These are phyloP conservation scores for Magnolia changhungtana DNA, from an alignment of 164 flowering plant genomes.

Conservation along the genomic window DNA sequence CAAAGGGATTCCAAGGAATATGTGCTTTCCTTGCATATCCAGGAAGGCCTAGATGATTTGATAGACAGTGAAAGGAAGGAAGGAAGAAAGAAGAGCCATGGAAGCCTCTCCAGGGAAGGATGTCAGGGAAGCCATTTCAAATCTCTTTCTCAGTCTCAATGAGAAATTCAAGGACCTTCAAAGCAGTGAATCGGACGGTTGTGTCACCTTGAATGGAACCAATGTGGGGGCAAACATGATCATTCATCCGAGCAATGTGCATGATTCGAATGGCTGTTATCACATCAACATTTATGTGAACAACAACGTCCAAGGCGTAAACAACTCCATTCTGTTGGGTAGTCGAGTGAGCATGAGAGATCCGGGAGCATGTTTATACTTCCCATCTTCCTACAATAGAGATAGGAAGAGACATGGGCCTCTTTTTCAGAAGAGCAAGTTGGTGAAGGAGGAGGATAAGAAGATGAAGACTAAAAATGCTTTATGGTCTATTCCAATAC, in stretches of 20 bases:
- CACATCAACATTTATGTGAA: conserved; percentile 62
- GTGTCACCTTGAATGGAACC: conserved; percentile 35
- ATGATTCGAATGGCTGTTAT: not conserved
- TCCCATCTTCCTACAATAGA: conserved; percentile 7
- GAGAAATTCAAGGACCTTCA: conserved; percentile 8
- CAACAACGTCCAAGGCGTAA: conserved; percentile 73
- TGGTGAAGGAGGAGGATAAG: too few species aligned
- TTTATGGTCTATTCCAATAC: not conserved
- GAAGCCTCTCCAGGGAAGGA: conserved; percentile 2
- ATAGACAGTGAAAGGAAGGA: not conserved
- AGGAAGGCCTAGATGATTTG: not conserved
- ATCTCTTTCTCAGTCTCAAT: conserved; percentile 6
- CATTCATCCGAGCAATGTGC: conserved; percentile 7
- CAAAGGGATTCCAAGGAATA: conserved; percentile 15
- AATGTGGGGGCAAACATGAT: conserved; percentile 59
- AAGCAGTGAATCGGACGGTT: conserved; percentile 4
- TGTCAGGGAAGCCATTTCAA: conserved; percentile 8
- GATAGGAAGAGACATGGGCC: not conserved
- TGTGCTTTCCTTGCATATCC: conserved; percentile 11
- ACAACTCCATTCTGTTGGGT: conserved; percentile 55
- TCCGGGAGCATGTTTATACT: conserved; percentile 50
- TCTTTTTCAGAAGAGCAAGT: not conserved
- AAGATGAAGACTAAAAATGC: not conserved
- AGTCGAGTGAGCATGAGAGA: conserved; percentile 56
- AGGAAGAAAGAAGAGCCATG: conserved; percentile 4